phyloP scores from a whole-genome alignment of 2,329 filamentous ascomycete species.

The Akanthomyces lecanii region DNA sequence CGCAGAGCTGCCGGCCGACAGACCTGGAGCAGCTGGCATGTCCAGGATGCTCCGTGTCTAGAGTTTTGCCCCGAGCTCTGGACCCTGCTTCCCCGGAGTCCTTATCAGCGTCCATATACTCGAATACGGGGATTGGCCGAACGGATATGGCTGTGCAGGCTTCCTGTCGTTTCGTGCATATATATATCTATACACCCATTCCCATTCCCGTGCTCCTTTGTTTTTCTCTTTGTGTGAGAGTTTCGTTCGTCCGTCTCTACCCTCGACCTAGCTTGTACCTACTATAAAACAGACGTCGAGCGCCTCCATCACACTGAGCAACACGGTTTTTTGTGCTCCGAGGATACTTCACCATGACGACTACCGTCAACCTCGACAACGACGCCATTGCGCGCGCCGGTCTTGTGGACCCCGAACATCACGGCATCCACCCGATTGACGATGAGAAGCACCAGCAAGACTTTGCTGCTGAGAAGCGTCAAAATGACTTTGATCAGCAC shows the following conservation, averaged over 20 bases:
- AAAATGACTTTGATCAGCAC: constrained; percentile 21
- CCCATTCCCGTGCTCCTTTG: neutral
- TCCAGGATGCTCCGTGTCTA: neutral
- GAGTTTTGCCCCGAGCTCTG: neutral
- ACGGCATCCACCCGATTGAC: constrained; percentile 25
- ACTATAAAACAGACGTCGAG: neutral
- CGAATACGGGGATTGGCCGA: neutral
- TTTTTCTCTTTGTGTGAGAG: neutral
- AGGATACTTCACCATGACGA: constrained; percentile 29
- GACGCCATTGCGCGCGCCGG: constrained; percentile 34
- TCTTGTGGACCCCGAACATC: constrained; percentile 34
- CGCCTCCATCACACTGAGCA: neutral
- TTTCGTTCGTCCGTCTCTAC: neutral
- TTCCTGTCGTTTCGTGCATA: neutral
- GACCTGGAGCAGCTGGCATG: neutral
- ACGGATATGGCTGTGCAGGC: neutral
- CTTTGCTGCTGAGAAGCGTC: constrained; percentile 25
- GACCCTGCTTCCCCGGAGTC: constrained; percentile 15
- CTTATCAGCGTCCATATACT: constrained; percentile 5
- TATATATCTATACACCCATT: neutral
- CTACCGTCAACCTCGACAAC: constrained; percentile 31
- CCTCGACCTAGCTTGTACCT: neutral
- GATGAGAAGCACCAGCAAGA: constrained; percentile 24
- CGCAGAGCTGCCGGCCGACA: neutral
- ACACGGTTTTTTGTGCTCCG: constrained; percentile 5